phyloP scores from a whole-genome alignment of 2,329 filamentous ascomycete species.

The Hypoxylon sp. region DNA sequence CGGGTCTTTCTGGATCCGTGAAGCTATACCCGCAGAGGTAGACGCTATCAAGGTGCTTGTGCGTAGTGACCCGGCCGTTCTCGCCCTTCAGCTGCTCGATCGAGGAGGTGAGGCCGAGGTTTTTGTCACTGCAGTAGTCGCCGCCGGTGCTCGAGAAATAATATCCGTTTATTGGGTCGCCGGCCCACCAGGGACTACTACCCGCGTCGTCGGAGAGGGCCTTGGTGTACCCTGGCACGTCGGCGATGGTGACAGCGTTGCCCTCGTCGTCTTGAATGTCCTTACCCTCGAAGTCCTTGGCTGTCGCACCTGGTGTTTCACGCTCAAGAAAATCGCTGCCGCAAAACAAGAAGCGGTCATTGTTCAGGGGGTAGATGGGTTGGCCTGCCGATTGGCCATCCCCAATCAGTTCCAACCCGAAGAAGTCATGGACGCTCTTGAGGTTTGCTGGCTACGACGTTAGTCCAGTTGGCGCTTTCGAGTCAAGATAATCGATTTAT shows the following conservation, averaged over 20 bases:
- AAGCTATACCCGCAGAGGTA: not conserved
- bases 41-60: not conserved
- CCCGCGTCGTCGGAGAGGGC: not conserved
- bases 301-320: too few species aligned
- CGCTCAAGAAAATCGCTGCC: too few species aligned
- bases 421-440: too few species aligned
- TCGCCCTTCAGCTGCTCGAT: too few species aligned
- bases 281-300: not conserved
- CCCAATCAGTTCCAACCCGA: too few species aligned
- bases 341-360: too few species aligned
- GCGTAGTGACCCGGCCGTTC: too few species aligned
- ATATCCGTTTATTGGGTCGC: not conserved
- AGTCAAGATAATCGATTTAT: too few species aligned
- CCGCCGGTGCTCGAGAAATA: not conserved
- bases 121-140: not conserved
- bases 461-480: too few species aligned
- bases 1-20: not conserved
- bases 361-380: too few species aligned
- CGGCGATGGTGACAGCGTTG: not conserved
- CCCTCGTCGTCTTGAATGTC: not conserved
- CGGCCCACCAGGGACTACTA: not conserved
- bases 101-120: not conserved
- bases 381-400: too few species aligned
- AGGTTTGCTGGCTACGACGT: too few species aligned
- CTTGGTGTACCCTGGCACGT: not conserved